Evolutionary conservation across 306 rosid species (phyloP), one percentile per base, ranked within the genome.

Genomic region (Lotus japonicus): DNA sequence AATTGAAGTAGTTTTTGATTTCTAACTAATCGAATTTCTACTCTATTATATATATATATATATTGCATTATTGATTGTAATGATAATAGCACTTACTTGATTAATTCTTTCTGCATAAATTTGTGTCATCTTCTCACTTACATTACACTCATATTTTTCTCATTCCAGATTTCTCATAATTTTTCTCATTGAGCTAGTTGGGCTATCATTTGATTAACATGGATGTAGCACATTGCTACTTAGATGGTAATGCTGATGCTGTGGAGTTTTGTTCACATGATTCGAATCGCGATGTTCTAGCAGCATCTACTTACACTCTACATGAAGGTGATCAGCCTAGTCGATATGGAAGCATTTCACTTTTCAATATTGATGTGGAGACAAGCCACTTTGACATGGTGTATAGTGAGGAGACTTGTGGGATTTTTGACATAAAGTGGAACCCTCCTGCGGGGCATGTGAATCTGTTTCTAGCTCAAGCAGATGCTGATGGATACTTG

Each of bases 381-480:
- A 33, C 28, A 4, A 56, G 73, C 26, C 44, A 54, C 44, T 79
- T 90, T 59, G 80, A 84, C 81, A 45, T 80, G 82, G 70, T 72
- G 70, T 82, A 77, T 69, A 76, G 76, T 6, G 73, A 79, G 70
- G 82, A 79, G 2, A 86, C 94, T 1, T 75, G 83, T 0, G 97
- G 94, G n/a, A 82, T 90, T 19, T 88, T 92, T 33, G 96, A 90
- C 81, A 84, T 90, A 48, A 92, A 88, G 82, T 92, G 98, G 98
- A 88, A 74, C 59, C 85, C 92, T 1, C 78, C 75, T 4, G 74
- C 78, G 48, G 83, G 52, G n/a, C 58, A 77, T 57, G 53, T 10
- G 5, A 66, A 77, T 79, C 88, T 85, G 58, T 73, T 84, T 73
- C 84, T 88, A 66, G 96, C 85, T 73, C 92, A 80, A 82, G 98